Evolutionary conservation across 352 stramenopile genomes (phyloP).

Genomic region (Phytophthora colocasiae): DNA sequence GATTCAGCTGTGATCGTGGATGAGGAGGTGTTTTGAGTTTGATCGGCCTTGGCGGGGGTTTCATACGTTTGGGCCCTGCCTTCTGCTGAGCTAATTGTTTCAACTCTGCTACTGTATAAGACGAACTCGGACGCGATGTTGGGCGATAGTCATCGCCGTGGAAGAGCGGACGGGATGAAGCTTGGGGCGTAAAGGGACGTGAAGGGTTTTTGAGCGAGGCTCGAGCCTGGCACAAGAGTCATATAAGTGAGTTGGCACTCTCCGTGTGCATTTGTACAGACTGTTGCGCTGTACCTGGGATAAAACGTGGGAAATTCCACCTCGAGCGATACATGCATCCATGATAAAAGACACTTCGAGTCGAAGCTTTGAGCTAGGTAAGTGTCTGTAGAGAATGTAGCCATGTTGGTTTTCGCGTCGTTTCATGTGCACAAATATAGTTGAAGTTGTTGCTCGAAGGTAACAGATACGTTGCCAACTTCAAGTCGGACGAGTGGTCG

Average conservation of each 20-base stretch:
- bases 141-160: slow-evolving; percentile 82
- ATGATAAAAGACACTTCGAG: slow-evolving; percentile 27
- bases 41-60: slow-evolving; percentile 27
- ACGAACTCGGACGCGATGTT: slow-evolving; percentile 71
- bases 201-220: slow-evolving; percentile 85
- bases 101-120: slow-evolving; percentile 57
- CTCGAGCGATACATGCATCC: slow-evolving; percentile 78
- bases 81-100: slow-evolving; percentile 44
- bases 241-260: neutral
- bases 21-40: slow-evolving; percentile 17
- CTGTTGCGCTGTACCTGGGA: slow-evolving; percentile 49
- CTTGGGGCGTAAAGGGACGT: slow-evolving; percentile 78
- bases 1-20: neutral
- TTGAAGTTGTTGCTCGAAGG: slow-evolving; percentile 16
- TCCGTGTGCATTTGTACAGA: no score
- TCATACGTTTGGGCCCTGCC: slow-evolving; percentile 10
- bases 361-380: no score
- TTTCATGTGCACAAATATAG: slow-evolving; percentile 37
- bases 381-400: slow-evolving; percentile 17
- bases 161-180: slow-evolving; percentile 65
- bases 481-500: slow-evolving; percentile 1
- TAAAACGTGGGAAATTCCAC: slow-evolving; percentile 82
- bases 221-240: slow-evolving; percentile 47
- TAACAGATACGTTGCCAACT: slow-evolving; percentile 1
- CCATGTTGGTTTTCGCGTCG: slow-evolving; percentile 31